Evolutionary conservation across 352 stramenopile species (phyloP).

Genomic region (Globisporangium emineosum): DNA sequence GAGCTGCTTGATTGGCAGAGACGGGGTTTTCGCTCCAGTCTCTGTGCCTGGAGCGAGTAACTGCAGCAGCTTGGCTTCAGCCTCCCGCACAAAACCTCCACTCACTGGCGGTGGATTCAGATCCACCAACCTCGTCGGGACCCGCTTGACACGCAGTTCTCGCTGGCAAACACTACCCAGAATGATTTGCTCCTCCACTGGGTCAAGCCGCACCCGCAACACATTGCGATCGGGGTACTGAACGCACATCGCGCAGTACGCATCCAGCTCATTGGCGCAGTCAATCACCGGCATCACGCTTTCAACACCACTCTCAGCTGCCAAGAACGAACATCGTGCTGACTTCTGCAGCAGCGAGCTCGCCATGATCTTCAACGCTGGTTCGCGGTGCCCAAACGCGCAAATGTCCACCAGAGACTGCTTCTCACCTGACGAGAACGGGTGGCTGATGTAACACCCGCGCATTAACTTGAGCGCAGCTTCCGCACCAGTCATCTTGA

Average conservation of each 20-base stretch:
- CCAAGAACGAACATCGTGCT: constrained; percentile 33
- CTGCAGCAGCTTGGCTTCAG: no score
- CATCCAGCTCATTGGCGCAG: constrained; percentile 22
- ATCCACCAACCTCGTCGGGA: no score
- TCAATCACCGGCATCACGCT: neutral
- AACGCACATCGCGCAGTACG: constrained; percentile 15
- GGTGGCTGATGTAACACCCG: constrained; percentile 33
- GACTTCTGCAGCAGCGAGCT: constrained; percentile 27
- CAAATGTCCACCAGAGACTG: no score
- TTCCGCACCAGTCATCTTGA: constrained; percentile 50
- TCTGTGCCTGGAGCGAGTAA: no score
- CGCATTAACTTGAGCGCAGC: constrained; percentile 36
- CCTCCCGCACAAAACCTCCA: no score
- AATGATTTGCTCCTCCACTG: no score
- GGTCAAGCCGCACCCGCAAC: no score
- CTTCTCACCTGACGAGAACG: constrained; percentile 27
- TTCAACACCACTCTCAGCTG: constrained; percentile 4
- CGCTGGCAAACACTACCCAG: no score
- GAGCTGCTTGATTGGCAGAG: constrained; percentile 26
- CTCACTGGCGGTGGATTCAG: no score
- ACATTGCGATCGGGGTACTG: constrained; percentile 16
- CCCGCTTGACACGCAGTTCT: no score
- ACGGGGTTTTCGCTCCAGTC: no score
- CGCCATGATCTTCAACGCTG: constrained; percentile 35
- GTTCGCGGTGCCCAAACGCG: constrained; percentile 34